These are phyloP conservation scores for Leavenworthia alabamica DNA, from an alignment of 345 rosid genomes.

Conservation along the genomic window DNA sequence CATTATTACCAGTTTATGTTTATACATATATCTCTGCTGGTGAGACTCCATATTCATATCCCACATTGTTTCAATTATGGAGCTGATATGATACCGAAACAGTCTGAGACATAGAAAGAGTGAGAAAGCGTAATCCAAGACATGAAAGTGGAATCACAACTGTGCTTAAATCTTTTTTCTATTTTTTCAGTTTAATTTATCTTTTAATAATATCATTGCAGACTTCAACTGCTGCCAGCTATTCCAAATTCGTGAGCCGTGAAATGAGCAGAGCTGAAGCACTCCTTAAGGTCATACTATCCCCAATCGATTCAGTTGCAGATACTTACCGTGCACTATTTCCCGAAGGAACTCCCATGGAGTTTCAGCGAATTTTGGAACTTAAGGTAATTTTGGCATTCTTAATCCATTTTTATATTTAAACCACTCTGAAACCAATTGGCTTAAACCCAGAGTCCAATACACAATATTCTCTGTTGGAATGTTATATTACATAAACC, in stretches of 20 bases:
- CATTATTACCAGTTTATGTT: constrained; percentile 4
- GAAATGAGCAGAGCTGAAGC: constrained; percentile 99
- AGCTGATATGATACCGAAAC: neutral
- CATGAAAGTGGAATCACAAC: too few species aligned
- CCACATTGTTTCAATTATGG: neutral
- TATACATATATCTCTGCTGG: neutral
- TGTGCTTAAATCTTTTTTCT: neutral
- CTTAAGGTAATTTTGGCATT: constrained; percentile 52
- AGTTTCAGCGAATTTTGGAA: constrained; percentile 95
- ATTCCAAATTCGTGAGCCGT: constrained; percentile 90
- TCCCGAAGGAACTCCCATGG: constrained; percentile 98
- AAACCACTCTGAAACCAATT: neutral
- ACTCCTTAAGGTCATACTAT: constrained; percentile 92
- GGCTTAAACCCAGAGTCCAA: neutral
- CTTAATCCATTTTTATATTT: neutral
- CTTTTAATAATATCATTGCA: constrained; percentile 23
- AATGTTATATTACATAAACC: neutral
- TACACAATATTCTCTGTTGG: neutral
- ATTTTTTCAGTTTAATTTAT: neutral
- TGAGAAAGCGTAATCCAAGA: too few species aligned
- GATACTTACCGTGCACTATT: constrained; percentile 92
- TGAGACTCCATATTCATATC: neutral
- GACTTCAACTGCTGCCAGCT: constrained; percentile 83
- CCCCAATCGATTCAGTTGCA: constrained; percentile 94
- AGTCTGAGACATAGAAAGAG: neutral